phyloP scores from a whole-genome alignment of 371 early-diverging fungal species.

The Conidiobolus incongruus region DNA sequence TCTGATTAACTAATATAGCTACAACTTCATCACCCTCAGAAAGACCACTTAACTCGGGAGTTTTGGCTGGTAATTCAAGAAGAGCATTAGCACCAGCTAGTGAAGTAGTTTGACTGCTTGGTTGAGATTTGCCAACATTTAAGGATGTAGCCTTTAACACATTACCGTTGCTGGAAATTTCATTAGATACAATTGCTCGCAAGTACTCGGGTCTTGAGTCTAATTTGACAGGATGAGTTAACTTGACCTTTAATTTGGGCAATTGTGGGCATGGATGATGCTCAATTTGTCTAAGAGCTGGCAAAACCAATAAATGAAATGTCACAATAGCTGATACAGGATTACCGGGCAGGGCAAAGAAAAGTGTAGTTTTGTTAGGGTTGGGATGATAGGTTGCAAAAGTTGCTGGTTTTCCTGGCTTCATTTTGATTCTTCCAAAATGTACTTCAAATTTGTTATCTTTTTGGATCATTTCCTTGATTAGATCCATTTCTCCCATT shows the following conservation, averaged over 20 bases:
- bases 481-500: constrained; percentile 83
- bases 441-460: constrained; percentile 45
- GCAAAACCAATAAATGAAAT: constrained; percentile 70
- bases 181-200: constrained; percentile 30
- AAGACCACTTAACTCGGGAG: no score
- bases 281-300: constrained; percentile 55
- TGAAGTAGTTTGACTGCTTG: no score
- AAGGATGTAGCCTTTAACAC: no score
- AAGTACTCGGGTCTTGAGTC: constrained; percentile 77
- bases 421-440: constrained; percentile 81
- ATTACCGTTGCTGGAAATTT: no score
- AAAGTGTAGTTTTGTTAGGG: no score
- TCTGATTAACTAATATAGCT: no score
- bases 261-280: constrained; percentile 22
- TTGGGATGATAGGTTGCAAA: constrained; percentile 45
- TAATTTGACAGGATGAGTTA: constrained; percentile 23
- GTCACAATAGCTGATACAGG: constrained; percentile 79
- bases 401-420: constrained; percentile 86
- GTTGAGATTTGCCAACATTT: no score
- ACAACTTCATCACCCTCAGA: no score
- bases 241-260: constrained; percentile 11
- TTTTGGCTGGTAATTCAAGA: no score
- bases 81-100: no score
- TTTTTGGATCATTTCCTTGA: constrained; percentile 65
- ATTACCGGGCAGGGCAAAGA: constrained; percentile 85